Conservation (phyloP, 2,329 filamentous ascomycete species). For the Aspergillus texensis region DNA sequence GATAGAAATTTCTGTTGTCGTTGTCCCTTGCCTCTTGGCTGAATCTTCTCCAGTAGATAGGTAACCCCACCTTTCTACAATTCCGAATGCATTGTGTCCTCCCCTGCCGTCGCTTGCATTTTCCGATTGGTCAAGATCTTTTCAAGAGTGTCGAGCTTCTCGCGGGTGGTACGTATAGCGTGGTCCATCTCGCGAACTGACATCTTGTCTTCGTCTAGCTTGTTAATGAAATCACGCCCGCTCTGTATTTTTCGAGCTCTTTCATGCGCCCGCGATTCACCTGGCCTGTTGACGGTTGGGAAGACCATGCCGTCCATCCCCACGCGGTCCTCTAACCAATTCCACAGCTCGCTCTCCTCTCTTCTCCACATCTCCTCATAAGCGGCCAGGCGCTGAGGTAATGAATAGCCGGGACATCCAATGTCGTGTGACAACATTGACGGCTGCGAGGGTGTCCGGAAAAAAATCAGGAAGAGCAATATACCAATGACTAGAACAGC, state of each 20-base stretch:
- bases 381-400: conserved; percentile 71
- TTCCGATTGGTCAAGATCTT: conserved; percentile 67
- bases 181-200: conserved; percentile 74
- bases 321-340: conserved; percentile 86
- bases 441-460: conserved; percentile 51
- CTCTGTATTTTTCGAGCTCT: conserved; percentile 35
- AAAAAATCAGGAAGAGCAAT: conserved; percentile 74
- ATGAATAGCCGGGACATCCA: conserved; percentile 42
- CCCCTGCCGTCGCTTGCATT: conserved; percentile 19
- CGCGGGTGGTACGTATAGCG: conserved; percentile 83
- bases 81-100: conserved; percentile 26
- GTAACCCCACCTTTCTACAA: conserved; percentile 17
- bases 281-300: conserved; percentile 32
- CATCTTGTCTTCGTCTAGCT: conserved; percentile 67
- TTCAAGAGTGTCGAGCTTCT: conserved; percentile 77
- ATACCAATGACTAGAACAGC: conserved; percentile 74
- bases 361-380: conserved; percentile 92
- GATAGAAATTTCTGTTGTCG: neutral
- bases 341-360: conserved; percentile 88
- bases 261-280: conserved; percentile 48
- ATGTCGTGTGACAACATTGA: conserved; percentile 40
- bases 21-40: neutral
- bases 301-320: conserved; percentile 64
- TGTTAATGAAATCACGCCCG: conserved; percentile 55
- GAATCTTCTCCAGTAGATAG: neutral